These are phyloP conservation scores for Jamesozyma gamospora DNA, from an alignment of 805 yeast species.

Conservation along the genomic window DNA sequence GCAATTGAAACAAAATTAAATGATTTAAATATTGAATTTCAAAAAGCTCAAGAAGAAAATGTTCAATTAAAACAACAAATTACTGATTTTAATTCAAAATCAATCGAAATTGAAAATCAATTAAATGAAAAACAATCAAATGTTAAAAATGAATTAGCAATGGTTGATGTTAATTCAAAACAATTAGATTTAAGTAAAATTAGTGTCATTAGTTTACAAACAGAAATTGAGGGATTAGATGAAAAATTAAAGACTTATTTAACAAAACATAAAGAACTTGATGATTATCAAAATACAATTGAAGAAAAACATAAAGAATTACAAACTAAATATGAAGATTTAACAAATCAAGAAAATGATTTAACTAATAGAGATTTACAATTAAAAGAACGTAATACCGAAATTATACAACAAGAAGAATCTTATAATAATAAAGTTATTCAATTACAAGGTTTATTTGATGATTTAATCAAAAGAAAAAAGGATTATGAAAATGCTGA, in stretches of 20 bases:
- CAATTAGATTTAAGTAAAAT: slow-evolving; percentile 60
- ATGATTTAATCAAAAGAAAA: slow-evolving; percentile 30
- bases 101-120: slow-evolving; percentile 47
- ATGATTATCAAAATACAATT: slow-evolving; percentile 32
- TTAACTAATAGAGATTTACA: slow-evolving; percentile 29
- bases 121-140: slow-evolving; percentile 44
- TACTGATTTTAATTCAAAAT: slow-evolving; percentile 56
- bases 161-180: slow-evolving; percentile 54
- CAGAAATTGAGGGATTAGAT: slow-evolving; percentile 31
- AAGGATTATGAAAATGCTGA: slow-evolving; percentile 32
- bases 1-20: slow-evolving; percentile 57
- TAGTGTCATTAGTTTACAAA: slow-evolving; percentile 36
- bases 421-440: slow-evolving; percentile 31
- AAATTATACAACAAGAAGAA: slow-evolving; percentile 30
- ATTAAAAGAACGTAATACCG: slow-evolving; percentile 25
- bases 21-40: slow-evolving; percentile 48
- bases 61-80: slow-evolving; percentile 57
- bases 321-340: slow-evolving; percentile 21
- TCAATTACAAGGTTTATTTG: slow-evolving; percentile 29
- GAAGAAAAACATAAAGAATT: slow-evolving; percentile 30
- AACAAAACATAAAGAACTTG: slow-evolving; percentile 28
- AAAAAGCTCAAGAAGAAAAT: slow-evolving; percentile 60
- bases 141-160: slow-evolving; percentile 50
- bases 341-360: slow-evolving; percentile 32
- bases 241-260: slow-evolving; percentile 22